phyloP scores from a whole-genome alignment of 345 rosid species.

The Murraya koenigii region DNA sequence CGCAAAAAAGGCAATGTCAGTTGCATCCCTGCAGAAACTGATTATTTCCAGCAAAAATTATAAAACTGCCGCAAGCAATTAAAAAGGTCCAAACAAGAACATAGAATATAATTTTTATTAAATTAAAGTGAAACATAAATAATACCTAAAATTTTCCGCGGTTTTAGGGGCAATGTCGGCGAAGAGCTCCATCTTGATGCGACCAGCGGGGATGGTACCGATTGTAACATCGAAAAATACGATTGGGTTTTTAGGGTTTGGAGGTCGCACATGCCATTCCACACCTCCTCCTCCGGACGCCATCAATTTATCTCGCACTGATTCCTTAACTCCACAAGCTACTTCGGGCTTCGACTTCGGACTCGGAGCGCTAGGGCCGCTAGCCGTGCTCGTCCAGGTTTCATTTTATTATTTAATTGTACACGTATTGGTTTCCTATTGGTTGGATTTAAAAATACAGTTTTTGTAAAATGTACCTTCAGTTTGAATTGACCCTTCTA shows the following conservation, averaged over 20 bases:
- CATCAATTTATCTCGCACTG: constrained; percentile 25
- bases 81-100: neutral
- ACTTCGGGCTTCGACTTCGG: too few relatives aligned
- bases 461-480: too few relatives aligned
- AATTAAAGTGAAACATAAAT: neutral
- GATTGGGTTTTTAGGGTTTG: constrained; percentile 90
- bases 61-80: too few relatives aligned
- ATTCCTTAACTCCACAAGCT: neutral
- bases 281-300: constrained; percentile 62
- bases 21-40: neutral
- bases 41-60: too few relatives aligned
- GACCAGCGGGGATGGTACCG: constrained; percentile 89
- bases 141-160: constrained; percentile 92
- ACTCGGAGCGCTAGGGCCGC: too few relatives aligned
- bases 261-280: constrained; percentile 96
- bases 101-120: too few relatives aligned
- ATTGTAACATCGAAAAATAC: constrained; percentile 94
- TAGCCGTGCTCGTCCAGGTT: too few relatives aligned
- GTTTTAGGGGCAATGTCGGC: constrained; percentile 89
- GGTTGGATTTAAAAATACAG: too few relatives aligned
- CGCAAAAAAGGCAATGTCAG: neutral
- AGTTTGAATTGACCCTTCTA: too few relatives aligned
- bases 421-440: too few relatives aligned
- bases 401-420: too few relatives aligned
- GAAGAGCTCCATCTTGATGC: constrained; percentile 98